Percentiles rank a stretch among this genome's conserved stretches.
Evolutionary conservation across 345 rosid genomes (phyloP).

Genomic region (Populus deltoides): DNA sequence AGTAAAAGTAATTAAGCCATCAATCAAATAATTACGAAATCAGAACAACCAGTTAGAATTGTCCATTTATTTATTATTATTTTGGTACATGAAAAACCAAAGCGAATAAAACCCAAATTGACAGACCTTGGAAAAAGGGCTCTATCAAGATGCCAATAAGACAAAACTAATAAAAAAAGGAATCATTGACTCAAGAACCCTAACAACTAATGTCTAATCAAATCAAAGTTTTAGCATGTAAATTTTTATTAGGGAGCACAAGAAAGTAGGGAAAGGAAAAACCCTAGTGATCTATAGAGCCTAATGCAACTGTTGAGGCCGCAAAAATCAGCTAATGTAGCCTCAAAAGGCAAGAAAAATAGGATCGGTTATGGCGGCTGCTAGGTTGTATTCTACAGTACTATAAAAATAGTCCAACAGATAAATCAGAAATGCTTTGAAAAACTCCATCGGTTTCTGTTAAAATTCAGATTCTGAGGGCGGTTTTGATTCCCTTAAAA

Average conservation of each 20-base stretch:
- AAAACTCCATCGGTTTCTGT: conserved; percentile 32
- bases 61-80: neutral
- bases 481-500: conserved; percentile 27
- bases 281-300: conserved; percentile 12
- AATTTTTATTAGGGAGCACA: conserved; percentile 14
- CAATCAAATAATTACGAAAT: neutral
- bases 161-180: conserved; percentile 37
- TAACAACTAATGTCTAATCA: conserved; percentile 34
- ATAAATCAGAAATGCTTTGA: conserved; percentile 24
- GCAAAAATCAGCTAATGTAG: conserved; percentile 20
- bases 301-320: conserved; percentile 15
- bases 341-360: conserved; percentile 26
- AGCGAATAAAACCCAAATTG: conserved; percentile 28
- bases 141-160: conserved; percentile 19
- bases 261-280: conserved; percentile 3
- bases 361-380: conserved; percentile 42
- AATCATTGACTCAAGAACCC: conserved; percentile 45
- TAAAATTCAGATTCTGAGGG: conserved; percentile 2
- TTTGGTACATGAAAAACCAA: conserved; percentile 6
- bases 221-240: conserved; percentile 25
- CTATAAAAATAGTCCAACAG: neutral
- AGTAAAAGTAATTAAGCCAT: neutral
- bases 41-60: conserved; percentile 29
- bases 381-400: conserved; percentile 17
- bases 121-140: conserved; percentile 11